Percentiles rank a stretch among this genome's conserved stretches.
phyloP scores from a whole-genome alignment of 768 basidiomycete genomes.

The Lactifluus piperatus region DNA sequence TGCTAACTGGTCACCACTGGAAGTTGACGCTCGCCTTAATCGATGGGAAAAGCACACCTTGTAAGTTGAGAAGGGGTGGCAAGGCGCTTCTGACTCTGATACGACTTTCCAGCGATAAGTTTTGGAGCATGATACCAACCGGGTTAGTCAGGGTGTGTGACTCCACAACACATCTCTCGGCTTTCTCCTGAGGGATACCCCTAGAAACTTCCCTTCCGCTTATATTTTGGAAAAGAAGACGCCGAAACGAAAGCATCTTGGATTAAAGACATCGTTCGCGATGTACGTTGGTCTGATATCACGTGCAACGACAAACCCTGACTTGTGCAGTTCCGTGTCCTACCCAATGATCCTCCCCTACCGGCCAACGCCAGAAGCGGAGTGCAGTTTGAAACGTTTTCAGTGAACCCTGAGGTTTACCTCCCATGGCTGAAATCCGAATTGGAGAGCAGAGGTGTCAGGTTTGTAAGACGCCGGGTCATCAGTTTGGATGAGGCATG shows the following conservation, averaged over 20 bases:
- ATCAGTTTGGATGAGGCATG: constrained; percentile 40
- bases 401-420: constrained; percentile 43
- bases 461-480: constrained; percentile 36
- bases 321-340: constrained; percentile 15
- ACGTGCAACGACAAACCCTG: neutral
- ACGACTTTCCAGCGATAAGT: constrained; percentile 30
- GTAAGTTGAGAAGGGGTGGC: constrained; percentile 25
- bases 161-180: neutral
- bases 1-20: constrained; percentile 39
- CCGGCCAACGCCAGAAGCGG: constrained; percentile 31
- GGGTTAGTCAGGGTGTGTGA: constrained; percentile 33
- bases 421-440: constrained; percentile 39
- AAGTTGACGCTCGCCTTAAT: constrained; percentile 27
- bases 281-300: constrained; percentile 26
- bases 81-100: neutral
- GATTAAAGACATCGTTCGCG: constrained; percentile 33
- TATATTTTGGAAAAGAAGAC: constrained; percentile 25
- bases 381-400: constrained; percentile 38
- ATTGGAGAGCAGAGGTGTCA: constrained; percentile 33
- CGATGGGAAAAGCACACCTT: constrained; percentile 36
- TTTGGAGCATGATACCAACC: constrained; percentile 40
- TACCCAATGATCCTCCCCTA: constrained; percentile 27
- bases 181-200: neutral
- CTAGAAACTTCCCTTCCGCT: constrained; percentile 32
- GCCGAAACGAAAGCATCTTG: constrained; percentile 25